A percentile compares a stretch with the other conserved stretches of the same genome.
These are phyloP conservation scores for Chytriomyces sp. DNA, from an alignment of 192 early-diverging fungal genomes.

Conservation along the genomic window DNA sequence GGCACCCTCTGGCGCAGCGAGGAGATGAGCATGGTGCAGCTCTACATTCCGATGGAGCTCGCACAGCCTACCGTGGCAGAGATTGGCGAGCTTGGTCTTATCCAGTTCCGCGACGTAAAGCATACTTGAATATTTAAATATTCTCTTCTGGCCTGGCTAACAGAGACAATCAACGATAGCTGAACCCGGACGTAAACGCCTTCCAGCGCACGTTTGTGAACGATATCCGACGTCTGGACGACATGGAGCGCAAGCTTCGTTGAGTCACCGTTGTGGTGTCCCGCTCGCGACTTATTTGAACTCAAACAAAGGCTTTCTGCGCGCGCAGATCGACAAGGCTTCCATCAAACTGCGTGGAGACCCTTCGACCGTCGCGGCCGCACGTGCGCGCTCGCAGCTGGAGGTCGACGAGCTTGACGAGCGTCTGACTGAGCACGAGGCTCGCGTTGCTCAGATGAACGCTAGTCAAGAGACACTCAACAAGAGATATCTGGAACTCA, in stretches of 20 bases:
- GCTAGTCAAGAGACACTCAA: conserved; percentile 83
- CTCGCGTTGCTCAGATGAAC: conserved; percentile 83
- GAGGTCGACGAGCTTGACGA: conserved; percentile 94
- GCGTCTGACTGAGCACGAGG: conserved; percentile 77
- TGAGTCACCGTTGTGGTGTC: too few relatives aligned
- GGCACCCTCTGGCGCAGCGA: conserved; percentile 83
- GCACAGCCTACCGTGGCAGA: conserved; percentile 89
- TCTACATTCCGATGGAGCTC: conserved; percentile 95
- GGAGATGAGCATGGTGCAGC: conserved; percentile 91
- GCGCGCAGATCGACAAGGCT: conserved; percentile 75
- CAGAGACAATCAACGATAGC: conserved; percentile 46
- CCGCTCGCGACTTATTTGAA: too few relatives aligned
- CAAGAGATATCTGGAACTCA: conserved; percentile 83
- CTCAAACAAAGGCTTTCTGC: conserved; percentile 83
- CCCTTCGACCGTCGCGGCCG: conserved; percentile 16
- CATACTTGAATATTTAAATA: too few relatives aligned
- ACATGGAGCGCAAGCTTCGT: conserved; percentile 96
- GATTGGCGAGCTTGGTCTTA: conserved; percentile 90
- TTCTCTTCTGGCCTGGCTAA: background rate
- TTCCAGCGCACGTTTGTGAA: conserved; percentile 96
- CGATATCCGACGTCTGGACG: conserved; percentile 94
- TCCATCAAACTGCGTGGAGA: conserved; percentile 62
- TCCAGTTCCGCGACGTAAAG: conserved; percentile 95
- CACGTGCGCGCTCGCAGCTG: conserved; percentile 74
- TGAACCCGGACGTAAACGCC: conserved; percentile 92